Base-by-base conservation (phyloP, 257 asterid species). In the Solanum pennellii region DNA sequence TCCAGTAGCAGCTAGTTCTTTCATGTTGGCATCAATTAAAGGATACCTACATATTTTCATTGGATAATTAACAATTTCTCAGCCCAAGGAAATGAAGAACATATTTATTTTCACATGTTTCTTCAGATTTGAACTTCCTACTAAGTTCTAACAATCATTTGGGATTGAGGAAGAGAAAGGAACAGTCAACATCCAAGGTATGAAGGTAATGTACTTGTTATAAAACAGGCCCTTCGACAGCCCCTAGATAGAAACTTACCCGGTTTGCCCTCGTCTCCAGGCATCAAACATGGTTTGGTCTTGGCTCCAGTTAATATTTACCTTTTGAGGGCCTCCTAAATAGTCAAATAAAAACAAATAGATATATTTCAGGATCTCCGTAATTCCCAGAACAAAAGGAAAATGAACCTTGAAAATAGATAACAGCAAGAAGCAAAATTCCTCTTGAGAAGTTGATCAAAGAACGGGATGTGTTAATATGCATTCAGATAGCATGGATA, bases 21-120 rank as follows among this genome's bases (percentile, higher is more conserved):
- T 94, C 99, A 97, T 97, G 89, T 94, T 95, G 85, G 98, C 98
- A 93, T 97, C 99, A 45, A 97, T 79, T 27, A 97, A 92, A 85
- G 99, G 99, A 88, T 95, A 97, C 97, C 99, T 97, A 84, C 47
- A 90, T 76, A 65, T 49, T 15, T 21, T 11, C 73, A 75, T 25
- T 72, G 44, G 12, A 41, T 31, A 60, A 79, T 87, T 68, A 84
- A 47, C 69, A 47, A 80, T 18, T 44, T 6, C 20, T 80, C 44
- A 80, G 10, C 41, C 65, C 66, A 45, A 4, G 1, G 12, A 80
- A 47, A 49, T 47, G 69, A 45, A 47, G 27, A 5, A 7, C 69
- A 29, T 15, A 27, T 47, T 80, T 49, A 47, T 49, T 80, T 47
- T 29, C 39, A 77, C 83, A 42, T 25, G 62, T 25, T 77, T 44